Base-by-base conservation (phyloP, 352 stramenopile genomes). In the Pilasporangium apinafurcum region DNA sequence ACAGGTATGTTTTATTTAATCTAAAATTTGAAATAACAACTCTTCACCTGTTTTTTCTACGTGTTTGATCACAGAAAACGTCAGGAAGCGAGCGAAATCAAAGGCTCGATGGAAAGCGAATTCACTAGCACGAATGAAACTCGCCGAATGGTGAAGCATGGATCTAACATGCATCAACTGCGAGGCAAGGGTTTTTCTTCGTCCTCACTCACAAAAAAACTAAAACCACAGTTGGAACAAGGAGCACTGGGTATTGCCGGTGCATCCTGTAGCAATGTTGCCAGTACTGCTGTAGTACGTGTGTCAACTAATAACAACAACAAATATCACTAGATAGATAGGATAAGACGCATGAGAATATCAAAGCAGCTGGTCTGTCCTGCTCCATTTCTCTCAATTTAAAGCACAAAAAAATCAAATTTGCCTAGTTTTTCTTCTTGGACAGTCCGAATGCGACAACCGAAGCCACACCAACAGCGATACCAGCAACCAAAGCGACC, bases 371-470 rank as follows among this genome's bases (percentile, higher is more conserved):
- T n/a, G n/a, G n/a, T n/a, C n/a, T n/a, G n/a, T n/a, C n/a, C n/a
- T n/a, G n/a, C n/a, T n/a, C n/a, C n/a, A n/a, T n/a, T n/a, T n/a
- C n/a, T n/a, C n/a, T n/a, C n/a, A n/a, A n/a, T n/a, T n/a, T n/a
- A n/a, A n/a, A n/a, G n/a, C n/a, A n/a, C n/a, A n/a, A n/a, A n/a
- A n/a, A n/a, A n/a, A n/a, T n/a, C n/a, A n/a, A n/a, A n/a, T n/a
- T n/a, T n/a, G n/a, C 29, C 45, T 58, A 59, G 20, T 69, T 59
- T 47, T 87, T 73, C 30, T 74, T 68, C 60, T 85, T 85, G 31
- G 68, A 26, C 25, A 69, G 56, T 18, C 53, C 42, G 5, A 62
- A 48, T 2, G 45, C 69, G 9, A 68, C 46, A 25, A 69, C 53
- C 31, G 66, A 67, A 12, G 51, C 59, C 5, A 62, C 64, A 9